Evolutionary conservation across 257 asterid species (phyloP).

Genomic region (Solanum acaule): DNA sequence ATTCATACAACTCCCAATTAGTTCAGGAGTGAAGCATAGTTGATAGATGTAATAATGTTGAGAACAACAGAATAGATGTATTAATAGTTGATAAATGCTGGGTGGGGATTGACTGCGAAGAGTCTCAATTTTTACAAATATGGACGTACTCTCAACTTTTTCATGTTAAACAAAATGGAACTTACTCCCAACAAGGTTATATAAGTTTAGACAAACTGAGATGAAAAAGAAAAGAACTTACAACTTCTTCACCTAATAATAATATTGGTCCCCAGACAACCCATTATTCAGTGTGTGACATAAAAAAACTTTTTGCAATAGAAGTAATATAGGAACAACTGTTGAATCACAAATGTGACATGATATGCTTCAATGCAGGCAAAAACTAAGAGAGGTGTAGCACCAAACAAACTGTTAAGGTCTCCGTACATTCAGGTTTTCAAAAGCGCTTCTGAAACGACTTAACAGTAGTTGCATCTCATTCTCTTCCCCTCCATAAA

Average conservation of each 20-base stretch:
- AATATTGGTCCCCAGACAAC: not conserved
- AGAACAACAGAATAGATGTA: not conserved
- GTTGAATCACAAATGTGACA: not conserved
- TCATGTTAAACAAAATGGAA: not conserved
- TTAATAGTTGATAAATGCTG: not conserved
- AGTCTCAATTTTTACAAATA: not conserved
- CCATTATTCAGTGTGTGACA: not conserved
- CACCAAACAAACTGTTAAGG: not conserved
- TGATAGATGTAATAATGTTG: not conserved
- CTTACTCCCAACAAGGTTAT: not conserved
- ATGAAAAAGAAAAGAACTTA: not conserved
- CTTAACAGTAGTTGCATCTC: slow-evolving; percentile 74
- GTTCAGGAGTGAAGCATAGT: not conserved
- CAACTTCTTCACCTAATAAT: not conserved
- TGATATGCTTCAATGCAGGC: not conserved
- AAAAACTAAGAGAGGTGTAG: not conserved
- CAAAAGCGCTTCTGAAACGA: slow-evolving; percentile 82
- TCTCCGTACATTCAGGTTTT: slow-evolving; percentile 65
- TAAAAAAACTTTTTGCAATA: not conserved
- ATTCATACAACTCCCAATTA: not conserved
- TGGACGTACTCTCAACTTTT: not conserved
- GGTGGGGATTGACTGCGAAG: not conserved
- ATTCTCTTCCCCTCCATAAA: slow-evolving; percentile 87
- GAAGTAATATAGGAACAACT: not conserved
- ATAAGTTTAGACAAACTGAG: not conserved